Percentiles rank a stretch among this genome's conserved stretches.
Evolutionary conservation across 352 stramenopile genomes (phyloP).

Genomic region (Pythium biforme): DNA sequence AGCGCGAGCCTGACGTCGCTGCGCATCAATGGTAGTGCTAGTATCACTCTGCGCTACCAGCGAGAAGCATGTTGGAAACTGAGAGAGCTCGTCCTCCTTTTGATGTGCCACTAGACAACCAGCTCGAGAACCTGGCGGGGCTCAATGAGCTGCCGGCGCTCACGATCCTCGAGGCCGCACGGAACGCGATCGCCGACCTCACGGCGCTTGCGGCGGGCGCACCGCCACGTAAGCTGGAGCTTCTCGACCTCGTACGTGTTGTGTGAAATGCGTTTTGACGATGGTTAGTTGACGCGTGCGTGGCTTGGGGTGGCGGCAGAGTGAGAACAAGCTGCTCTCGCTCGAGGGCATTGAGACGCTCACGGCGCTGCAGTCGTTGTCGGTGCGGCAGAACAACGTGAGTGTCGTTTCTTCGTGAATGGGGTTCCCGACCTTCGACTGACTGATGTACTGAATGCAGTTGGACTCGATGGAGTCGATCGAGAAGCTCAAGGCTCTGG

Average conservation of each 20-base stretch:
- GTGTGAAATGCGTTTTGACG: not conserved
- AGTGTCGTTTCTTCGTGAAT: not conserved
- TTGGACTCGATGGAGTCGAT: conserved; percentile 52
- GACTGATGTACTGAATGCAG: conserved; percentile 24
- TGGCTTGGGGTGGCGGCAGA: conserved; percentile 28
- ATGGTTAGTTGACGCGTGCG: conserved; percentile 29
- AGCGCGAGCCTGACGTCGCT: conserved; percentile 50
- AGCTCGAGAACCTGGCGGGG: conserved; percentile 46
- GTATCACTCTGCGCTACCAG: not conserved
- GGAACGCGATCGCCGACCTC: conserved; percentile 55
- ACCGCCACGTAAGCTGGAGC: conserved; percentile 41
- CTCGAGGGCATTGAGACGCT: conserved; percentile 57
- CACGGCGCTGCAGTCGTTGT: conserved; percentile 39
- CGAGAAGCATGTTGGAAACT: not conserved
- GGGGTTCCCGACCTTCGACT: not conserved
- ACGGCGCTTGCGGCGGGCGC: conserved; percentile 35
- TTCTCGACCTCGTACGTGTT: conserved; percentile 45
- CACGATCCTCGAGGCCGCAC: conserved; percentile 49
- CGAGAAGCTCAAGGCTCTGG: conserved; percentile 44
- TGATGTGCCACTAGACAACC: conserved; percentile 34
- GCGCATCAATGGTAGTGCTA: conserved; percentile 51
- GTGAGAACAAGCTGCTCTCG: conserved; percentile 65
- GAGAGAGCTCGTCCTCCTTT: too few relatives aligned
- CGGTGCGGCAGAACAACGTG: conserved; percentile 65
- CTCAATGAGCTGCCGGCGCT: conserved; percentile 47